Base-by-base conservation (phyloP, 306 rosid species). In the Cicer bijugum region DNA sequence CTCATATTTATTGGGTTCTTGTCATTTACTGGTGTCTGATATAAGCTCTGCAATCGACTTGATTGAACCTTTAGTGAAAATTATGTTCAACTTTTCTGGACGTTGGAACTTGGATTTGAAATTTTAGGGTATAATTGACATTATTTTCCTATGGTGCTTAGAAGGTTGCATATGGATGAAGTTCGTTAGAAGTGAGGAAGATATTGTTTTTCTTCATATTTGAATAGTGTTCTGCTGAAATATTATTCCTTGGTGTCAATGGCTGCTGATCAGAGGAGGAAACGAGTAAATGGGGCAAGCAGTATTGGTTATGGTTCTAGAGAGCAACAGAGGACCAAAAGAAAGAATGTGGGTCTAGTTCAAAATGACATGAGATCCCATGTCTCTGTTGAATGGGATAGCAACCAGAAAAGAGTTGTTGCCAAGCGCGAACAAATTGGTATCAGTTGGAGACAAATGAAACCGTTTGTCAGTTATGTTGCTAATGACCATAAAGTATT, bases 181-280 rank as follows among this genome's bases (percentile, higher is more conserved):
- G 75, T 72, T 79, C 9, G 37, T 55, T 61, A 53, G 69, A 77
- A 71, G 75, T 58, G 75, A 67, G 35, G 64, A 80, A 75, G 80
- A 45, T 17, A 59, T 23, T 46, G 52, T 58, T 73, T 81, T 73
- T 67, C 69, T 74, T 23, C 69, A 63, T 80, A 65, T 69, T 39
- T 56, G n/a, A 77, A 23, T 76, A 64, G 78, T 77, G 53, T 35
- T 53, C 67, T 65, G 42, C 82, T 69, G 78, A 77, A 76, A 50
- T 47, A 75, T 48, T 53, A 50, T 75, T 82, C 9, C 62, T 72
- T 50, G 39, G 74, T 80, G 60, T 48, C 61, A 61, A 94, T 94
- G 99, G 97, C 92, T 65, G 95, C 99, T 79, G 94, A 91, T 83
- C 99, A 94, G 65, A 77, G 84, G 82, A 90, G 93, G 80, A 94